Evolutionary conservation across 257 asterid species (phyloP).

Genomic region (Eustoma russellianum): DNA sequence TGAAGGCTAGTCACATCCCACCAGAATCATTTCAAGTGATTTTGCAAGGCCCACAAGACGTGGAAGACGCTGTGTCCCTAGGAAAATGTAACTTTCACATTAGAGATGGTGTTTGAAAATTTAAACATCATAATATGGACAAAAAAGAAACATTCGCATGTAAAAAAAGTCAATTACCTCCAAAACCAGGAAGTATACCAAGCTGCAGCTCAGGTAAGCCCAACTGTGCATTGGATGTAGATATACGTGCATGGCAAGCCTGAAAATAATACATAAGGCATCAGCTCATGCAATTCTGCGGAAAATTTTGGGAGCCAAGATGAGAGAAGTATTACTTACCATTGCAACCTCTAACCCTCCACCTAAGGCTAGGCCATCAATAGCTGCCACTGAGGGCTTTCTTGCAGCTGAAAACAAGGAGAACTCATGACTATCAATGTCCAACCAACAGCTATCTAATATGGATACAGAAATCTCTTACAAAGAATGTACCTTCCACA

Average conservation of each 20-base stretch:
- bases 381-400: slow-evolving; percentile 95
- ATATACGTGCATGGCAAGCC: slow-evolving; percentile 98
- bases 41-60: slow-evolving; percentile 95
- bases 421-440: no score
- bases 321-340: slow-evolving; percentile 35
- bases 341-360: slow-evolving; percentile 97
- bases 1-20: slow-evolving; percentile 27
- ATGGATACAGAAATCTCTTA: no score
- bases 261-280: slow-evolving; percentile 20
- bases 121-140: slow-evolving; percentile 2
- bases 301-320: no score
- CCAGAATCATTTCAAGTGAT: slow-evolving; percentile 97
- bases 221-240: slow-evolving; percentile 72
- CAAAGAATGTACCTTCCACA: slow-evolving; percentile 79
- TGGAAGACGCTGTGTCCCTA: slow-evolving; percentile 98
- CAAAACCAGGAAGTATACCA: slow-evolving; percentile 96
- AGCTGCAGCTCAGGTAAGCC: slow-evolving; percentile 98
- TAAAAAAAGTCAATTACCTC: slow-evolving; percentile 82
- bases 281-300: slow-evolving; percentile 9
- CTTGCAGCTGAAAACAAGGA: slow-evolving; percentile 40
- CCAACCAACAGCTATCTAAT: no score
- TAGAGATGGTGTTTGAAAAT: slow-evolving; percentile 2
- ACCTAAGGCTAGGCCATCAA: slow-evolving; percentile 98
- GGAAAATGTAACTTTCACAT: no score
- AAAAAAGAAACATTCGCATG: no score